These are phyloP conservation scores for Hyaloraphidium curvatum DNA, from an alignment of 192 early-diverging fungal species.

Conservation along the genomic window DNA sequence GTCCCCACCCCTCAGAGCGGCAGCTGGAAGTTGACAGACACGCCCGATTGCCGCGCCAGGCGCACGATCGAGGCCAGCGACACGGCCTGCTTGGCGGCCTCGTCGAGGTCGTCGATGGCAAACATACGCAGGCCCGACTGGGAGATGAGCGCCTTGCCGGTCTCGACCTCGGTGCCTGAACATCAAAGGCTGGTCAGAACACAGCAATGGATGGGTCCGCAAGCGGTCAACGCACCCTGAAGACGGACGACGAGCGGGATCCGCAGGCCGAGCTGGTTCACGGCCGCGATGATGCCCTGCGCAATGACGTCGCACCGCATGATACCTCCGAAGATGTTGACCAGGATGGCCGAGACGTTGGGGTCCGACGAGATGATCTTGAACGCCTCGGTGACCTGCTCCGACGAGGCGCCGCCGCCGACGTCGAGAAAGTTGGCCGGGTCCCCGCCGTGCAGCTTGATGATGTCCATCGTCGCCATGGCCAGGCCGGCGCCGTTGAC, in stretches of 20 bases:
- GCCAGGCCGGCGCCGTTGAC: slow-evolving; percentile 97
- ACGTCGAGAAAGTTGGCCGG: slow-evolving; percentile 99
- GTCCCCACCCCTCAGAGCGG: not conserved
- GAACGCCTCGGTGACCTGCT: slow-evolving; percentile 96
- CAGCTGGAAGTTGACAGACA: slow-evolving; percentile 4
- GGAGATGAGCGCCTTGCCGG: slow-evolving; percentile 79
- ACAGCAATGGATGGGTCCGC: not conserved
- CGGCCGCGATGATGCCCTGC: slow-evolving; percentile 90
- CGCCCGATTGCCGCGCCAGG: slow-evolving; percentile 4
- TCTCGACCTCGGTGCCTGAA: slow-evolving; percentile 49
- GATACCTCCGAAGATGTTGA: slow-evolving; percentile 99
- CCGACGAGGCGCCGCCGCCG: slow-evolving; percentile 83
- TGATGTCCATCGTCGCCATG: slow-evolving; percentile 99
- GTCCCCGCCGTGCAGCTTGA: slow-evolving; percentile 95
- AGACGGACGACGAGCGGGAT: slow-evolving; percentile 95
- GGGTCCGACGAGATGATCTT: slow-evolving; percentile 97
- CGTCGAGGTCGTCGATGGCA: slow-evolving; percentile 85
- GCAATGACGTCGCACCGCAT: slow-evolving; percentile 99
- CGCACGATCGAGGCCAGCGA: slow-evolving; percentile 57
- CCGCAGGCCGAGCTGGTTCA: slow-evolving; percentile 71
- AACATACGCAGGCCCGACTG: slow-evolving; percentile 84
- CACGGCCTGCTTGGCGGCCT: slow-evolving; percentile 81
- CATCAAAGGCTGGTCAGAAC: not conserved
- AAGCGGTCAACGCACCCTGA: slow-evolving; percentile 41
- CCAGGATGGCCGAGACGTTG: slow-evolving; percentile 88